Evolutionary conservation across 2,329 filamentous ascomycete genomes (phyloP).

Genomic region (Claviceps sorghi): DNA sequence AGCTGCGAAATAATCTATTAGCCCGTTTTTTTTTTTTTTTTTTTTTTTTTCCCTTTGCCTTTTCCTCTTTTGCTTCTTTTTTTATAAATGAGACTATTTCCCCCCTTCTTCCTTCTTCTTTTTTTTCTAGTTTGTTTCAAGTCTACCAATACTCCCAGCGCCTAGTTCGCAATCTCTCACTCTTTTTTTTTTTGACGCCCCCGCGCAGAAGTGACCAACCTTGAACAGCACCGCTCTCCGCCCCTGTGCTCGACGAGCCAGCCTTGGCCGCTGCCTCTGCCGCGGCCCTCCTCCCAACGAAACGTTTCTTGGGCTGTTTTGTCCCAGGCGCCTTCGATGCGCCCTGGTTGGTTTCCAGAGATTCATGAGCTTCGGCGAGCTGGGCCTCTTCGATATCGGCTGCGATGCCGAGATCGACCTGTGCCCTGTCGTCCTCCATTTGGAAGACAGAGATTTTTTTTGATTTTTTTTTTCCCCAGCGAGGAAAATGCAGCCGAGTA

Average conservation of each 20-base stretch:
- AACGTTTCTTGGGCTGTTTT: slow-evolving; percentile 78
- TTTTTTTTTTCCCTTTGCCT: no score
- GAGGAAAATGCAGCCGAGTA: not conserved
- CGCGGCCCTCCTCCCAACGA: slow-evolving; percentile 70
- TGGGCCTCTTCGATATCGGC: slow-evolving; percentile 45
- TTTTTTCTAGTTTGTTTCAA: not conserved
- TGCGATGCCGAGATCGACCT: slow-evolving; percentile 55
- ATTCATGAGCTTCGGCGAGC: slow-evolving; percentile 16
- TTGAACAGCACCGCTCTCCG: slow-evolving; percentile 23
- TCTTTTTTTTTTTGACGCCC: no score
- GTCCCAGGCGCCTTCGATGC: slow-evolving; percentile 12
- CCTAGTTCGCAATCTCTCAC: not conserved
- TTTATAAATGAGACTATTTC: no score
- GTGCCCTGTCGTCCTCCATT: slow-evolving; percentile 66
- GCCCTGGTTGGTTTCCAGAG: slow-evolving; percentile 3
- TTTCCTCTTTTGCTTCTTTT: not conserved
- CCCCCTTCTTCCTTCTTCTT: not conserved
- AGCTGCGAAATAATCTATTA: slow-evolving; percentile 29
- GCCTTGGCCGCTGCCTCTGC: slow-evolving; percentile 41
- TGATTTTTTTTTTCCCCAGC: no score
- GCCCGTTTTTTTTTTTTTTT: not conserved
- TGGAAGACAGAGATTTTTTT: not conserved
- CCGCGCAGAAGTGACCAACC: slow-evolving; percentile 30
- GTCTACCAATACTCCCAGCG: not conserved
- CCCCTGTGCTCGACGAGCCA: slow-evolving; percentile 12